Evolutionary conservation across 75 land plant species (phyloP), one percentile per base, ranked within the genome.

Genomic region (Pinus taeda): DNA sequence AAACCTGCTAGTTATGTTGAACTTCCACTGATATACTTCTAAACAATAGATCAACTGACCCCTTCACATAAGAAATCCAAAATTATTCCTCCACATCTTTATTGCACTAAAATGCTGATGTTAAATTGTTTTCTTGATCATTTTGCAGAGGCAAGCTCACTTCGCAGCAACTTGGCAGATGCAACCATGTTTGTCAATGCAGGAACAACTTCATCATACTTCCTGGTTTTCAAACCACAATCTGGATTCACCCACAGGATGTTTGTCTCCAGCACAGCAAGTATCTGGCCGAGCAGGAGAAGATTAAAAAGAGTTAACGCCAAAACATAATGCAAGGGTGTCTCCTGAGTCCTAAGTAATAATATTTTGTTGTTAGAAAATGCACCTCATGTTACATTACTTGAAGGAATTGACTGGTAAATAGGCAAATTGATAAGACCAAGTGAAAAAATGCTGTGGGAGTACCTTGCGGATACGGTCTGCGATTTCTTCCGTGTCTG

Each of bases 191-290:
- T 84, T 0, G 78, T 81, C 49, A 87, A 75, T 45, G 88, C 88
- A 4, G 88, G 88, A 62, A 76, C 62, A 39, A 87, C 86, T 69
- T 87, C 86, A 33, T 74, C 53, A 74, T 87, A 87, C 76, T 87
- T 87, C 15, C 88, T 73, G 30, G 88, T 84, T 79, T 86, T 86
- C 59, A 86, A 74, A 77, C 88, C 88, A 78, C 88, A 86, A 81
- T 86, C 88, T 6, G 88, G 88, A 80, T 87, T 87, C 3, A 87
- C 86, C 88, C 88, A 87, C 63, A 87, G 60, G 21, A 87, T 82
- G 74, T 87, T 84, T 14, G 83, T 74, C 64, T 87, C 88, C 72
- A 87, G 66, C 57, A 87, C 88, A 56, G 87, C 86, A 60, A 87
- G 78, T 86, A 87, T 87, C 83, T 79, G 56, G 49, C 20, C 20